These are phyloP conservation scores for Xylaria sp. DNA, from an alignment of 2,329 filamentous ascomycete species.

Conservation along the genomic window DNA sequence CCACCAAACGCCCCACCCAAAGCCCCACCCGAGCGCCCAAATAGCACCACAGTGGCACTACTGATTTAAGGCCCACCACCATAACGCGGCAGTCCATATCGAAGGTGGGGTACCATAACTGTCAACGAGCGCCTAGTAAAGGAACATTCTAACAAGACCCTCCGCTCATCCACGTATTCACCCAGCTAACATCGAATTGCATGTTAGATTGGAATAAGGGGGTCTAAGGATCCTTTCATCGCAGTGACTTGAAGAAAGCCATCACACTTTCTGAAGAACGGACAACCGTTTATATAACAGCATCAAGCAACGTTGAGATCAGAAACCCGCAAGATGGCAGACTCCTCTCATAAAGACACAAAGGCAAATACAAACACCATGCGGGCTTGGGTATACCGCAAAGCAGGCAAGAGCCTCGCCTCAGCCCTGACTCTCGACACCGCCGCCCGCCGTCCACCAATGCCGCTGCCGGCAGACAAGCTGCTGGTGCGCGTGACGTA, in stretches of 20 bases:
- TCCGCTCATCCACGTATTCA: not conserved
- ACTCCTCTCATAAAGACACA: not conserved
- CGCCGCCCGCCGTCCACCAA: slow-evolving; percentile 48
- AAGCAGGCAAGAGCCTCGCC: slow-evolving; percentile 53
- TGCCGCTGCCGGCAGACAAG: slow-evolving; percentile 46
- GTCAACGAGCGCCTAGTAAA: not conserved
- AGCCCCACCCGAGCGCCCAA: not conserved
- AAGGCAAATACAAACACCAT: slow-evolving; percentile 43
- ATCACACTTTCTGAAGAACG: not conserved
- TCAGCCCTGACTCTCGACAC: slow-evolving; percentile 56
- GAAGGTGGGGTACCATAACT: not conserved
- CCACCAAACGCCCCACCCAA: not conserved
- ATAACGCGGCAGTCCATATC: not conserved
- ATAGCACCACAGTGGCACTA: not conserved
- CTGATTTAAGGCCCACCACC: not conserved
- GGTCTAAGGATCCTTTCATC: too few relatives aligned
- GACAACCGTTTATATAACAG: not conserved
- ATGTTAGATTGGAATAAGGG: not conserved
- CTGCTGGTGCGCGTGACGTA: slow-evolving; percentile 61
- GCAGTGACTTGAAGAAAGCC: not conserved
- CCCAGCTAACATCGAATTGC: not conserved
- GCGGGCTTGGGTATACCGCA: slow-evolving; percentile 63
- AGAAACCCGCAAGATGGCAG: slow-evolving; percentile 1
- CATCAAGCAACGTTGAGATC: not conserved
- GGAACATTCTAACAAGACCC: not conserved